Conservation (phyloP, 2,329 filamentous ascomycete genomes). For the Ophiocordyceps camponoti-rufipedis region DNA sequence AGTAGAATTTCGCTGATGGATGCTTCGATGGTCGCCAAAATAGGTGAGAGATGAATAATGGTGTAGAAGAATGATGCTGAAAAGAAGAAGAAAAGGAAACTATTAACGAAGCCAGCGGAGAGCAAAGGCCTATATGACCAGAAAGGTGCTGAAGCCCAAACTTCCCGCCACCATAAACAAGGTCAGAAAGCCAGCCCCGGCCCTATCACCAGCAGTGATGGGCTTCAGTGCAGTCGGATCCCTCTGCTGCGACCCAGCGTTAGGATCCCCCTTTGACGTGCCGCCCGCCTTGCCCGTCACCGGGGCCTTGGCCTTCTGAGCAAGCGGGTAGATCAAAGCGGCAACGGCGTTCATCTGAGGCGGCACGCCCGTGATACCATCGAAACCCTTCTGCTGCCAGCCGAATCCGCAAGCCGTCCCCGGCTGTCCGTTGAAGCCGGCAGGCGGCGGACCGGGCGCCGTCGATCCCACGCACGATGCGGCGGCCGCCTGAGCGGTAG, state of each 20-base stretch:
- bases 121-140: constrained; percentile 17
- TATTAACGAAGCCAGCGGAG: background rate
- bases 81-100: background rate
- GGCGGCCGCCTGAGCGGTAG: constrained; percentile 33
- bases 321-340: constrained; percentile 42
- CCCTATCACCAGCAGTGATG: constrained; percentile 32
- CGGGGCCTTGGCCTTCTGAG: constrained; percentile 22
- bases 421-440: constrained; percentile 27
- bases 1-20: no score
- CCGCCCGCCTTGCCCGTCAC: constrained; percentile 38
- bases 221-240: constrained; percentile 9
- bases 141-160: constrained; percentile 29
- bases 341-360: constrained; percentile 52
- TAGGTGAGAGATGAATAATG: background rate
- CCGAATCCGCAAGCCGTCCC: constrained; percentile 49
- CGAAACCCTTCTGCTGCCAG: constrained; percentile 39
- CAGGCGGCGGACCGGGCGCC: constrained; percentile 6
- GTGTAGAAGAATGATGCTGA: no score
- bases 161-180: constrained; percentile 28
- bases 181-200: constrained; percentile 38
- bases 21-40: no score
- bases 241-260: constrained; percentile 8
- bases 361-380: constrained; percentile 44
- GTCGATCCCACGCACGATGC: constrained; percentile 30
- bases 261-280: constrained; percentile 32